phyloP scores from a whole-genome alignment of 2,329 filamentous ascomycete genomes.

The Alternaria viburni region DNA sequence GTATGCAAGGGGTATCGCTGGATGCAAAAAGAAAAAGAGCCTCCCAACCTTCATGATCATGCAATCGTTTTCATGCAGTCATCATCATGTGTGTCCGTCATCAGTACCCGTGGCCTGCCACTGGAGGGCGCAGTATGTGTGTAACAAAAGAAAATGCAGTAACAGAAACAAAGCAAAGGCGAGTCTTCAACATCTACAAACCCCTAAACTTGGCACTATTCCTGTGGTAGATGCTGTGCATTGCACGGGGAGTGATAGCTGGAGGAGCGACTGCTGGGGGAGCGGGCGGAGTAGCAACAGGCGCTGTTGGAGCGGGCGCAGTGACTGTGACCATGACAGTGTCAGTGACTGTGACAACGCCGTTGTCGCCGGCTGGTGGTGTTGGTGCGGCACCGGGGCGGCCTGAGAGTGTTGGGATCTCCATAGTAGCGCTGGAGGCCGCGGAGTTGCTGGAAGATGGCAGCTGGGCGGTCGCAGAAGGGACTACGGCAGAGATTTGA shows the following conservation, averaged over 20 bases:
- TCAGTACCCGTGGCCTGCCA: conserved; percentile 14
- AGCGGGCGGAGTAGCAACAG: conserved; percentile 2
- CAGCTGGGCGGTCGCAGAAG: background rate
- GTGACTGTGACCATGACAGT: conserved; percentile 39
- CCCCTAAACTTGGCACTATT: conserved; percentile 36
- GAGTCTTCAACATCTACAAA: conserved; percentile 8
- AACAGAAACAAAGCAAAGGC: background rate
- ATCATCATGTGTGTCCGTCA: background rate
- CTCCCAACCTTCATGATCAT: background rate
- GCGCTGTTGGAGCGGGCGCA: conserved; percentile 8
- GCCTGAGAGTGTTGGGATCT: conserved; percentile 23
- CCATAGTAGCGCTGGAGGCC: background rate
- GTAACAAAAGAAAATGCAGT: background rate
- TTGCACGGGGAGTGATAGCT: conserved; percentile 1
- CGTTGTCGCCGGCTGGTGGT: conserved; percentile 6
- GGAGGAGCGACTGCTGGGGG: conserved; percentile 3
- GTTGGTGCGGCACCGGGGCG: conserved; percentile 21
- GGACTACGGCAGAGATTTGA: background rate
- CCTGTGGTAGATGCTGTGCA: conserved; percentile 11
- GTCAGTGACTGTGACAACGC: conserved; percentile 32
- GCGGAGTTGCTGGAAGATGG: background rate
- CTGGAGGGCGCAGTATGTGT: background rate
- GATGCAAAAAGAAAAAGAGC: background rate
- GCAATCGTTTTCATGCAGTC: background rate
- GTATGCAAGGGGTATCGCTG: conserved; percentile 25